phyloP scores from a whole-genome alignment of 176 grass and related monocot genomes.

The Cenchrus americanus region DNA sequence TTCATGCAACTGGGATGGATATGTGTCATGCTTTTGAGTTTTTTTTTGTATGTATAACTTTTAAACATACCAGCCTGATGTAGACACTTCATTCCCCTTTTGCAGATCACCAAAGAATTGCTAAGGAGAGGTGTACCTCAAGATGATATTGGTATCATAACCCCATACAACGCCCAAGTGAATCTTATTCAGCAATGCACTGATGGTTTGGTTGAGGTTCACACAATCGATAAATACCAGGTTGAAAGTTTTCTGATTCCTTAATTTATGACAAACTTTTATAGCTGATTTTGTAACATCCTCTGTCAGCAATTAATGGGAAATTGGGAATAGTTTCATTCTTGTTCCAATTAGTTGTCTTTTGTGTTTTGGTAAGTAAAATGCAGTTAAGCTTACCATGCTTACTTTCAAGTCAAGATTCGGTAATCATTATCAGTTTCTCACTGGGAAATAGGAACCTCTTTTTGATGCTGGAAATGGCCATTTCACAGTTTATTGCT shows the following conservation, averaged over 20 bases:
- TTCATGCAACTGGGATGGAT: not conserved
- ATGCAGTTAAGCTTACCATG: conserved; percentile 7
- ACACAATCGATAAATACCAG: conserved; percentile 99
- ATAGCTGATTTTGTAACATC: not conserved
- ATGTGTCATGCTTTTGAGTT: not conserved
- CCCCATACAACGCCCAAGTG: conserved; percentile 93
- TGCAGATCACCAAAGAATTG: conserved; percentile 72
- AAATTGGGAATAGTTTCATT: not conserved
- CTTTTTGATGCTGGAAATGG: conserved; percentile 2
- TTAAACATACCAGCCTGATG: conserved; percentile 23
- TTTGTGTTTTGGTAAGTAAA: conserved; percentile 8
- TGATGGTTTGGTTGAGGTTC: conserved; percentile 81
- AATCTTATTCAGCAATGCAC: conserved; percentile 74
- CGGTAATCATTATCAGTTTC: conserved; percentile 27
- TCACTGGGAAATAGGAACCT: not conserved
- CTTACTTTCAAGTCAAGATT: conserved; percentile 3
- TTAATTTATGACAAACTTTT: not conserved
- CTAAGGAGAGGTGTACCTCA: conserved; percentile 72
- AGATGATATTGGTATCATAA: conserved; percentile 89
- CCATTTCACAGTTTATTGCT: not conserved
- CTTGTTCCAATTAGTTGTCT: conserved; percentile 13
- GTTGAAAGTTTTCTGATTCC: conserved; percentile 37
- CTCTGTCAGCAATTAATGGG: not conserved
- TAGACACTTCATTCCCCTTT: not conserved
- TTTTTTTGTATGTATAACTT: not conserved